Percentiles rank a stretch among this genome's conserved stretches.
phyloP scores from a whole-genome alignment of 768 basidiomycete species.

The Amanita rimosa region DNA sequence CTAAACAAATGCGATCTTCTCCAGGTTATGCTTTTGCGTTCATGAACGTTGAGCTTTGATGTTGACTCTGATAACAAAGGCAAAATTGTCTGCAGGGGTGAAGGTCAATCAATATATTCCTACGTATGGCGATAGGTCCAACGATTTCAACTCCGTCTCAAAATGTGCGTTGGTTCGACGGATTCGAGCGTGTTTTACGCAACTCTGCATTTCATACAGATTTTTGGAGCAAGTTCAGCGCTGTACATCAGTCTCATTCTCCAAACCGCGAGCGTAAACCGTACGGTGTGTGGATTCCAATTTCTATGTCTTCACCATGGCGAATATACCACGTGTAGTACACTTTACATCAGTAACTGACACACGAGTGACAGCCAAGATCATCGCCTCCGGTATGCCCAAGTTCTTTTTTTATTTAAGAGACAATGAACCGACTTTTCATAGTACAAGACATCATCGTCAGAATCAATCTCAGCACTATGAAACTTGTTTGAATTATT shows the following conservation, averaged over 20 bases:
- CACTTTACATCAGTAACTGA: constrained; percentile 80
- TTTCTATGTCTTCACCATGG: neutral
- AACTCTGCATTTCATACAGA: constrained; percentile 26
- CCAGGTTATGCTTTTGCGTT: constrained; percentile 28
- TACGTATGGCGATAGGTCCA: constrained; percentile 63
- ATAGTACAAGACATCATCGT: constrained; percentile 64
- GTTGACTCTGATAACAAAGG: constrained; percentile 21
- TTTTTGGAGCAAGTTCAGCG: constrained; percentile 63
- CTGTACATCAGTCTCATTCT: constrained; percentile 54
- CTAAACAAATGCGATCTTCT: constrained; percentile 76
- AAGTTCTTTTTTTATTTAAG: constrained; percentile 5
- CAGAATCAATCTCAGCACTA: constrained; percentile 49
- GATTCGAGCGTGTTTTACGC: constrained; percentile 1
- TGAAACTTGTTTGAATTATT: constrained; percentile 35
- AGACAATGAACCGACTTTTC: constrained; percentile 5
- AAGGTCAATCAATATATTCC: constrained; percentile 57
- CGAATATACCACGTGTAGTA: constrained; percentile 27
- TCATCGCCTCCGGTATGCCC: constrained; percentile 60
- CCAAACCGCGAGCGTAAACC: constrained; percentile 65
- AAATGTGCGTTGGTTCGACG: constrained; percentile 43
- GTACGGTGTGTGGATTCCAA: constrained; percentile 38
- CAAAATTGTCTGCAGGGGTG: constrained; percentile 70
- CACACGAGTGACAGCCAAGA: constrained; percentile 58
- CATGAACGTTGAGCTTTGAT: neutral
- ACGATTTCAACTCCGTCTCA: constrained; percentile 68